Base-by-base conservation (phyloP, 345 rosid species). In the Alliaria petiolata region DNA sequence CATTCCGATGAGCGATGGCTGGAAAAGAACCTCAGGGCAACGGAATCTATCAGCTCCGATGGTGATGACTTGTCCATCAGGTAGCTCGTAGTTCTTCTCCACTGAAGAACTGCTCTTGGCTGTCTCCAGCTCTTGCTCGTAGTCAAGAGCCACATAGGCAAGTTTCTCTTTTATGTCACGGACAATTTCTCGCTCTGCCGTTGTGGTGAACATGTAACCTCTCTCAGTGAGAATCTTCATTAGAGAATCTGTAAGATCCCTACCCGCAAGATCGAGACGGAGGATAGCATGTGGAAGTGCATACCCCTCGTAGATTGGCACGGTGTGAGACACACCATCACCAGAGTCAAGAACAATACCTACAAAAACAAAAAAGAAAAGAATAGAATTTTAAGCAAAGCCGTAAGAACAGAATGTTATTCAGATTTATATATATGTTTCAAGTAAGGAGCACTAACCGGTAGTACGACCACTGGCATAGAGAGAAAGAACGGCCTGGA, bases 201-300 rank as follows among this genome's bases (percentile, higher is more conserved):
- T 67, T 12, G 85, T 78, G 53, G 81, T 78, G 79, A 79, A 83
- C 84, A 33, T 80, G 81, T 78, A 78, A 33, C 78, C 81, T 72
- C 81, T 78, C 61, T 78, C 81, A 0, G 84, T 85, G 47, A 83
- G 85, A 43, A 85, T 85, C 83, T 83, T 85, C 87, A 78, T 85
- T 78, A 85, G 79, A 42, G 79, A 83, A 73, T 85, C 85, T 17
- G 87, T 85, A 74, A 83, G 78, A 67, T 83, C 89, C 31, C 89
- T 65, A 71, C 87, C 89, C 7, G 89, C 89, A 50, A 81, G 84
- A 75, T 85, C 87, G 28, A 83, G 89, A 78, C 85, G 79, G 45
- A 83, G 87, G 79, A 85, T 85, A 49, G 89, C 89, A 55, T 83
- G 87, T 1, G 89, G 87, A 34, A 83, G 89, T n/a, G 87, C 89